These are phyloP conservation scores for Mucor saturninus DNA, from an alignment of 371 early-diverging fungal species.

Conservation along the genomic window DNA sequence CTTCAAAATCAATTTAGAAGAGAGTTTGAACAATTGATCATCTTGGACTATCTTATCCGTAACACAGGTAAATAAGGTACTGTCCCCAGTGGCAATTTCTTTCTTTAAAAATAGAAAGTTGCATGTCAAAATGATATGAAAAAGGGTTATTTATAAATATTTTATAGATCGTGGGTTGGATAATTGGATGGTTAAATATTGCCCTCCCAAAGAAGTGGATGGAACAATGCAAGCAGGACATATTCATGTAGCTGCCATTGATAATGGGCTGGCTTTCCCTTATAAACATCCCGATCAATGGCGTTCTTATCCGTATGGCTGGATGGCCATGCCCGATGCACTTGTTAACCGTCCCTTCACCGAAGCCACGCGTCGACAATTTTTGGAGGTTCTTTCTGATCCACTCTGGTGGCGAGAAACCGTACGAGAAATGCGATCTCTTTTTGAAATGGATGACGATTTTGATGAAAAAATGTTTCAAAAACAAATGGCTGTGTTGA, in stretches of 20 bases:
- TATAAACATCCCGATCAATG: conserved; percentile 92
- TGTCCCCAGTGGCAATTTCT: no score
- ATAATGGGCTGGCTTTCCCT: conserved; percentile 93
- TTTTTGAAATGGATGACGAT: conserved; percentile 75
- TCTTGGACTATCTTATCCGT: conserved; percentile 89
- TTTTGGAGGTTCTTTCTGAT: conserved; percentile 71
- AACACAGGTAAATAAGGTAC: conserved; percentile 71
- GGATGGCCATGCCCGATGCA: conserved; percentile 74
- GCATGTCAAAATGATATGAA: no score
- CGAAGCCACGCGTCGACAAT: conserved; percentile 62
- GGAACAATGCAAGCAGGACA: conserved; percentile 23
- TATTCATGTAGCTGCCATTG: conserved; percentile 84
- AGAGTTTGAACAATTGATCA: conserved; percentile 84
- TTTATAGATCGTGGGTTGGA: conserved; percentile 79
- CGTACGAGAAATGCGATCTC: conserved; percentile 61
- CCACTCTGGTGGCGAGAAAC: conserved; percentile 84
- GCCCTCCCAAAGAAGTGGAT: conserved; percentile 28
- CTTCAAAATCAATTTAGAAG: conserved; percentile 75
- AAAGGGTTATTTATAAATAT: not conserved
- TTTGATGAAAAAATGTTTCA: conserved; percentile 84
- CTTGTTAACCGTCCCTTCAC: conserved; percentile 72
- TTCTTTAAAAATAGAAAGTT: no score
- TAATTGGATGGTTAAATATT: conserved; percentile 89
- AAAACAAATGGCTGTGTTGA: conserved; percentile 81
- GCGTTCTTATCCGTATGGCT: conserved; percentile 90